Evolutionary conservation across 225 moss, liverwort and hornwort genomes (phyloP).

Genomic region (Sphagnum contortum): DNA sequence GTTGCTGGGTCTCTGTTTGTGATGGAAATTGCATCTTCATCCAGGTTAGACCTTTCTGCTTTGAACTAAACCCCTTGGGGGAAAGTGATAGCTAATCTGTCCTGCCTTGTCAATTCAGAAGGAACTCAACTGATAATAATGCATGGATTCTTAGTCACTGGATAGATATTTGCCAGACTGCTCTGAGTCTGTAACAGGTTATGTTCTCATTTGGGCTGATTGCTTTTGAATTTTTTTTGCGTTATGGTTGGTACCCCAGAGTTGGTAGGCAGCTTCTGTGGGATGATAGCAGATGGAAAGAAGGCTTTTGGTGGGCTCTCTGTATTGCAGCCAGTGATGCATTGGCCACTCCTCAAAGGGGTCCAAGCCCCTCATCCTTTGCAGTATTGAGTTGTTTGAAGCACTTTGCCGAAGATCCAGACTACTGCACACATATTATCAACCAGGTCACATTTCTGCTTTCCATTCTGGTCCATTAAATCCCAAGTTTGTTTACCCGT

Average conservation of each 20-base stretch:
- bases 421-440: slow-evolving; percentile 75
- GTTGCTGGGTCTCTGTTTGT: slow-evolving; percentile 85
- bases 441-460: slow-evolving; percentile 47
- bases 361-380: slow-evolving; percentile 88
- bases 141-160: no score
- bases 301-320: slow-evolving; percentile 93
- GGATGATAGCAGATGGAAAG: slow-evolving; percentile 89
- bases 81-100: no score
- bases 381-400: slow-evolving; percentile 92
- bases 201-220: no score
- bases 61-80: no score
- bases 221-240: no score
- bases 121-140: no score
- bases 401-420: slow-evolving; percentile 83
- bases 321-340: slow-evolving; percentile 91
- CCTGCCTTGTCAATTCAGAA: no score
- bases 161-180: no score
- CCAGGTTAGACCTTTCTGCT: slow-evolving; percentile 34
- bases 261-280: slow-evolving; percentile 77
- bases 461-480: background rate
- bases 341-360: slow-evolving; percentile 72
- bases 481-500: background rate
- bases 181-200: no score
- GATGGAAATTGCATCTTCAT: slow-evolving; percentile 71
- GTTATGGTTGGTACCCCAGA: slow-evolving; percentile 19